Percentiles rank a stretch among this genome's conserved stretches.
These are phyloP conservation scores for Kodamaea leandrae DNA, from an alignment of 805 yeast species.

Conservation along the genomic window DNA sequence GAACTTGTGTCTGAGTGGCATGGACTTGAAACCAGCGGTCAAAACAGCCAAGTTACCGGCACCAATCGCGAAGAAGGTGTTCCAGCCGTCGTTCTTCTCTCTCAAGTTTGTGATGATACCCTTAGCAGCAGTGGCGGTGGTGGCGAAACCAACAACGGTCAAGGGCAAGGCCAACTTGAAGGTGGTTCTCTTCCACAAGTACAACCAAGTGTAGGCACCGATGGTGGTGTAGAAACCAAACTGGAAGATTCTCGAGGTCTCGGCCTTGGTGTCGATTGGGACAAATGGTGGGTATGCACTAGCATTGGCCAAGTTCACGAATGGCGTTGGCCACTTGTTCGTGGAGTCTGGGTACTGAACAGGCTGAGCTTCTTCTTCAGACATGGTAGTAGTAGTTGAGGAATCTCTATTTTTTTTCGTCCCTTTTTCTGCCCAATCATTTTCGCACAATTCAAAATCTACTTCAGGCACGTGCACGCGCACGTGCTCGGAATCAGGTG, in stretches of 20 bases:
- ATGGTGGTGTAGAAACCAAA: constrained; percentile 47
- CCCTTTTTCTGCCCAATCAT: constrained; percentile 11
- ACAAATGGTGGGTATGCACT: constrained; percentile 46
- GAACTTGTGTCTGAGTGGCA: constrained; percentile 42
- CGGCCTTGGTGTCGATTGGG: constrained; percentile 55
- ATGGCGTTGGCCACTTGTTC: constrained; percentile 41
- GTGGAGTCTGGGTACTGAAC: constrained; percentile 34
- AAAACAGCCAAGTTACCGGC: constrained; percentile 47
- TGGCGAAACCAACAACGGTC: constrained; percentile 43
- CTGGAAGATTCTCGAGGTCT: constrained; percentile 46
- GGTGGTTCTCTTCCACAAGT: constrained; percentile 43
- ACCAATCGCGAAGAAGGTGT: constrained; percentile 63
- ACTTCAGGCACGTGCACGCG: background rate
- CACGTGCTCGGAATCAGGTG: constrained; percentile 3
- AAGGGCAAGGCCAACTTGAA: constrained; percentile 40
- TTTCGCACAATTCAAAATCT: constrained; percentile 6
- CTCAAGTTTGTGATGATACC: constrained; percentile 56
- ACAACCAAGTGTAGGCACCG: constrained; percentile 48
- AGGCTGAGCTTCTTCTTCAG: constrained; percentile 12
- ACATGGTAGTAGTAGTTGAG: constrained; percentile 10
- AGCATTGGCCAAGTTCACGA: constrained; percentile 37
- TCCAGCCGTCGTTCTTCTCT: constrained; percentile 60
- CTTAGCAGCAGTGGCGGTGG: constrained; percentile 50
- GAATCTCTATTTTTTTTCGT: constrained; percentile 1
- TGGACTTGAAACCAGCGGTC: constrained; percentile 40